Evolutionary conservation across 305 asterid genomes (phyloP), one percentile per base, ranked within the genome.

Genomic region (Salvia sclarea): DNA sequence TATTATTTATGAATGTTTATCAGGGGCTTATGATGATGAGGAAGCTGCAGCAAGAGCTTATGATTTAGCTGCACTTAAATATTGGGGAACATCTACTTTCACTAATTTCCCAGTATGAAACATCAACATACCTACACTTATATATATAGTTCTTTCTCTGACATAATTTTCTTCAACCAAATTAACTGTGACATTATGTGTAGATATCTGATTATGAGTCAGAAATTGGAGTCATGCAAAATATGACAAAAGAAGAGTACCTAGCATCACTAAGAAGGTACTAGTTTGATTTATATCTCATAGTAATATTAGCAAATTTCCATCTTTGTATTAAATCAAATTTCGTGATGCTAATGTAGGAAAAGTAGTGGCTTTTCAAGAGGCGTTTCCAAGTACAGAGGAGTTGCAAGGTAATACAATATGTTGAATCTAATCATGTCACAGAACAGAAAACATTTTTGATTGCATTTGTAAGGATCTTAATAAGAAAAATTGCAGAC

Each of bases 321-420:
- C 5, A 28, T 28, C 33, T 3, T 28, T 3, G 33, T 25, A 25
- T 25, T 25, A 1, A 25, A 25, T 25, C 4, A 28, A 28, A 28
- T 13, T 43, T 21, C 12, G 33, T 35, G 69, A 44, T 50, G 56
- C 25, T 68, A 38, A 59, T 76, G 35, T 56, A 90, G 95, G 70
- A 86, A 74, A 64, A 90, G 96, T 61, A 86, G 94, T 65, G 94
- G 95, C 53, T 88, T 90, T 52, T 80, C 96, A 38, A 85, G 97
- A 78, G 97, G 97, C 28, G 89, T 86, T 31, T 90, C 97, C 0
- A 90, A 88, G 80, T 88, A 85, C 75, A 88, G 94, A 83, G 97
- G 97, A 68, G 97, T 90, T n/a, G 97, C 97, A 12, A 84, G 94
- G 97, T 90, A 72, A 3, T 22, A 14, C 17, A 48, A 30, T 13